Base-by-base conservation (phyloP, 2,329 filamentous ascomycete genomes). In the Sclerotinia sclerotiorum region DNA sequence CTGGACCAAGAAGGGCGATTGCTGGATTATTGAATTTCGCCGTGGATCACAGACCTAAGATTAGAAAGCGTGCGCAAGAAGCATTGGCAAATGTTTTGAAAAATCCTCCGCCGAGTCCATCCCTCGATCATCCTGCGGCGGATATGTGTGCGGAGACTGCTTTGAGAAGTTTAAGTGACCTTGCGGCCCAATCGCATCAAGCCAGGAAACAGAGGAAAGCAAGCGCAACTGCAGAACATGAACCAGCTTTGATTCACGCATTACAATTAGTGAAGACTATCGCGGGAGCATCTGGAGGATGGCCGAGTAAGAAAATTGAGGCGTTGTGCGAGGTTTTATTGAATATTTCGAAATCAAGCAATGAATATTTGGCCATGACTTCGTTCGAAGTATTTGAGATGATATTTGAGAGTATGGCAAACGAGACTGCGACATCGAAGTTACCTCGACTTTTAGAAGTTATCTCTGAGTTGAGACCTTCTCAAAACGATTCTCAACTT, bases 361-460 rank as follows among this genome's bases (percentile, higher is more conserved):
- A 96, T 78, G 94, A 98, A 78, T 97, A 94, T 79, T 89, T 99
- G 83, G 97, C 94, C 44, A 96, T 98, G 90, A 90, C 92, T 15
- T 91, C 94, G 0, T 97, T 99, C 75, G 94, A 97, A 73, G 94
- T 98, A 5, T 99, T 99, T 75, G 95, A 99, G 79, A 90, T 97
- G 78, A 97, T 98, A 56, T 98, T 99, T 73, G 90, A 91, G 74
- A 91, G 93, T 10, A 94, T 99, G 90, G 87, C 84, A n/a, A 87
- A 89, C 21, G 90, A 94, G 73, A 93, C 97, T 73, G 85, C 94
- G 0, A 96, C 93, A 3, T 87, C 92, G 0, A 99, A 98, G 80
- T 84, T 99, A 17, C 93, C 94, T 3, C 87, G 92, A 68, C 85
- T 99, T 17, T 85, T 98, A 75, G 93, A 97, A 72, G 93, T 95